Base-by-base conservation (phyloP, 108 stramenopile species). In the Aurantiochytrium sp. region DNA sequence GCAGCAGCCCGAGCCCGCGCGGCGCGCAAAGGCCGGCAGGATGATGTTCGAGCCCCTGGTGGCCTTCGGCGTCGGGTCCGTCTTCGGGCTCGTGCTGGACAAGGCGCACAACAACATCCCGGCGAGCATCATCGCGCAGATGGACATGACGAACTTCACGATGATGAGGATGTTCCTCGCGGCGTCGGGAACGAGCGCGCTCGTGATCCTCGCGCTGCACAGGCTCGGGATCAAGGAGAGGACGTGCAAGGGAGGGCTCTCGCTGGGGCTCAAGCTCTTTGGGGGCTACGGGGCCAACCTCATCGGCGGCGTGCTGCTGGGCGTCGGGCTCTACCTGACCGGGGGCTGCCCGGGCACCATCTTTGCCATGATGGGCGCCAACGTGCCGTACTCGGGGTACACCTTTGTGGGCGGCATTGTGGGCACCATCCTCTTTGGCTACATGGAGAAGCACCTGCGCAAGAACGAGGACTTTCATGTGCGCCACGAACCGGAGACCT, bases 341-440 rank as follows among this genome's bases (percentile, higher is more conserved):
- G 85, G 85, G 17, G 32, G 52, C 1, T 86, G 85, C 85, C 85
- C 85, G 4, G 85, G 85, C 31, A 86, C 85, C 2, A n/a, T 54
- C 37, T 86, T 30, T 15, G 85, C 85, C 34, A 50, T 52, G 85
- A 31, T 86, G 32, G 85, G 85, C 12, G 52, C 53, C 17, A 52
- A 52, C n/a, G 52, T n/a, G 8, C 32, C 31, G 8, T 27, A 54
- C 10, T 12, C 85, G 8, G 8, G n/a, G 32, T 10, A 12, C 19
- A 86, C 85, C 17, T 54, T 86, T 52, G 85, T 17, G 53, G 85
- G 53, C 37, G 85, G 30, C n/a, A 4, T 86, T 6, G 8, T 86
- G 12, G 85, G 85, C 4, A 52, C 85, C 4, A 12, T 54, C n/a
- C 8, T 86, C 53, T 31, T 54, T 52, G 85, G 52, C 34, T 24